Conservation (phyloP, 371 early-diverging fungal species). For the Saksenaea vasiformis region DNA sequence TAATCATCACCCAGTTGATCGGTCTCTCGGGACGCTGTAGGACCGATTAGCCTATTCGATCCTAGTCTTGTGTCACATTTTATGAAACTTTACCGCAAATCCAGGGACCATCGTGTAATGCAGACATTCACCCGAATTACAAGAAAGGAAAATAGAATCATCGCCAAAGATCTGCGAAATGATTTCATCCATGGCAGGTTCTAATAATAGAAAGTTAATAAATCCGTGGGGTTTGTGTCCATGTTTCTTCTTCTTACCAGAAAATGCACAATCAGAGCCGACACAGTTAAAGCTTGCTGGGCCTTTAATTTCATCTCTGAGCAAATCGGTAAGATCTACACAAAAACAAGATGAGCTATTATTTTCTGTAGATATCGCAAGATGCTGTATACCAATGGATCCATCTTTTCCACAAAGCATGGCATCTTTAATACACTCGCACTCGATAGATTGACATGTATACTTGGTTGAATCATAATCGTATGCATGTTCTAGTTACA, state of each 20-base stretch:
- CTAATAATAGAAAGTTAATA: slow-evolving; percentile 19
- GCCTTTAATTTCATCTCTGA: slow-evolving; percentile 73
- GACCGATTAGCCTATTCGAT: background rate
- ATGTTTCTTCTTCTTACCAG: slow-evolving; percentile 35
- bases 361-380: background rate
- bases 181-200: slow-evolving; percentile 76
- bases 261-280: slow-evolving; percentile 64
- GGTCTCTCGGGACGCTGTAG: slow-evolving; percentile 52
- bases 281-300: slow-evolving; percentile 74
- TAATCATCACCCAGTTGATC: slow-evolving; percentile 61
- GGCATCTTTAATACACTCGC: slow-evolving; percentile 72
- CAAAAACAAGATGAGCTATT: background rate
- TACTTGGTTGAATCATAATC: slow-evolving; percentile 57
- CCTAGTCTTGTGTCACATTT: background rate
- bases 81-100: slow-evolving; percentile 37
- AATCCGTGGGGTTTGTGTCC: background rate
- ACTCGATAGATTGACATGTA: slow-evolving; percentile 67
- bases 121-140: slow-evolving; percentile 81
- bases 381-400: slow-evolving; percentile 54
- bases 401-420: slow-evolving; percentile 82
- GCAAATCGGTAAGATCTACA: slow-evolving; percentile 69
- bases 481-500: slow-evolving; percentile 45
- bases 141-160: slow-evolving; percentile 69
- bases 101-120: slow-evolving; percentile 89
- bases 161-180: slow-evolving; percentile 77